These are phyloP conservation scores for Monosporascus sp. DNA, from an alignment of 2,329 filamentous ascomycete genomes.

Conservation along the genomic window DNA sequence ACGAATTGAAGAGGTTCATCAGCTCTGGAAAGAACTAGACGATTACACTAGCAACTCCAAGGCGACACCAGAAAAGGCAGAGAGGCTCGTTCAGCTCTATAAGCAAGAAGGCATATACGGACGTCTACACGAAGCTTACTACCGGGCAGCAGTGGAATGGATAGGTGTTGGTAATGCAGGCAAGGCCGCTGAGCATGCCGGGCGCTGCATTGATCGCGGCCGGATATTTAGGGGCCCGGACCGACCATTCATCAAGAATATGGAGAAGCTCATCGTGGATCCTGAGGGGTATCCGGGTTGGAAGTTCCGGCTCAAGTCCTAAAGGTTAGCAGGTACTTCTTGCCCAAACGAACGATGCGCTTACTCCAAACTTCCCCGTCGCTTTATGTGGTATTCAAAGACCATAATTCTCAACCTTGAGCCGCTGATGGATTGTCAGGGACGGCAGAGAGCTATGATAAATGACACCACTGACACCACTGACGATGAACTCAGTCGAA, in stretches of 20 bases:
- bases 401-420: too few species aligned
- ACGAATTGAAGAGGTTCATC: constrained; percentile 27
- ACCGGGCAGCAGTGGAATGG: constrained; percentile 34
- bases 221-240: constrained; percentile 26
- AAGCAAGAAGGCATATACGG: constrained; percentile 28
- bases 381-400: too few species aligned
- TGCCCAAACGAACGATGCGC: too few species aligned
- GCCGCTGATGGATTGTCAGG: too few species aligned
- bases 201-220: constrained; percentile 19
- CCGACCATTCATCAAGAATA: constrained; percentile 26
- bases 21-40: constrained; percentile 28
- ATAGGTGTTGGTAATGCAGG: constrained; percentile 29
- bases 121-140: constrained; percentile 31
- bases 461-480: too few species aligned
- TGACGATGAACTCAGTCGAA: too few species aligned
- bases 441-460: too few species aligned
- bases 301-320: neutral
- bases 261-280: constrained; percentile 26
- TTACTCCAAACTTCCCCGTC: too few species aligned
- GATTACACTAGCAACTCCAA: constrained; percentile 25
- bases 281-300: constrained; percentile 24
- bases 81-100: constrained; percentile 32
- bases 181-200: constrained; percentile 29
- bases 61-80: constrained; percentile 30
- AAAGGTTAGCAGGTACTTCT: neutral